Evolutionary conservation across 148 eudicot species (phyloP).

Genomic region (Arctostaphylos glauca): DNA sequence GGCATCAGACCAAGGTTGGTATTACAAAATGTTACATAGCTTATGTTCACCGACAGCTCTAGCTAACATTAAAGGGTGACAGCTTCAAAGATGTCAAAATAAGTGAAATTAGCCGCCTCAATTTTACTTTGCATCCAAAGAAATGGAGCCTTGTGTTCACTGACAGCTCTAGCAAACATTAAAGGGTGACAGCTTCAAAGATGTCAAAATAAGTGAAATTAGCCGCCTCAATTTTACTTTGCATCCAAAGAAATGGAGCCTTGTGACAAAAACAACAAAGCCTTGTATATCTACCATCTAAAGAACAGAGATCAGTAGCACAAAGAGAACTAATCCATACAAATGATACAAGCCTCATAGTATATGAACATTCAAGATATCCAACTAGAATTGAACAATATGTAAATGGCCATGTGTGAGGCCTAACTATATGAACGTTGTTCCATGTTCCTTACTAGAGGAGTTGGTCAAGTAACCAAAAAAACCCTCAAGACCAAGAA

Average conservation of each 20-base stretch:
- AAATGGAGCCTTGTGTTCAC: not conserved
- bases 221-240: not conserved
- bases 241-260: not conserved
- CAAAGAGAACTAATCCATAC: not conserved
- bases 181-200: not conserved
- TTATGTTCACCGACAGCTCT: not conserved
- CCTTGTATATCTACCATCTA: not conserved
- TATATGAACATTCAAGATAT: not conserved
- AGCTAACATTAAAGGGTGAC: not conserved
- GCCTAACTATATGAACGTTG: not conserved
- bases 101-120: not conserved
- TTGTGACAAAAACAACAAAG: not conserved
- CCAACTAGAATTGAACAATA: slow-evolving; percentile 1
- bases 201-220: not conserved
- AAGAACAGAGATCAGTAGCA: not conserved
- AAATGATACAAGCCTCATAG: not conserved
- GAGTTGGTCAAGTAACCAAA: slow-evolving; percentile 3
- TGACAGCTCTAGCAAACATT: not conserved
- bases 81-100: not conserved
- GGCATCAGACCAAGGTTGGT: not conserved
- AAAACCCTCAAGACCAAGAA: slow-evolving; percentile 13
- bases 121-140: not conserved
- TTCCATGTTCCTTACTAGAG: not conserved
- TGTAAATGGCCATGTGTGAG: not conserved
- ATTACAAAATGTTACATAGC: not conserved